A percentile compares a stretch with the other conserved stretches of the same genome.
These are phyloP conservation scores for Aspergillus pseudonomiae DNA, from an alignment of 2,329 filamentous ascomycete species.

Conservation along the genomic window DNA sequence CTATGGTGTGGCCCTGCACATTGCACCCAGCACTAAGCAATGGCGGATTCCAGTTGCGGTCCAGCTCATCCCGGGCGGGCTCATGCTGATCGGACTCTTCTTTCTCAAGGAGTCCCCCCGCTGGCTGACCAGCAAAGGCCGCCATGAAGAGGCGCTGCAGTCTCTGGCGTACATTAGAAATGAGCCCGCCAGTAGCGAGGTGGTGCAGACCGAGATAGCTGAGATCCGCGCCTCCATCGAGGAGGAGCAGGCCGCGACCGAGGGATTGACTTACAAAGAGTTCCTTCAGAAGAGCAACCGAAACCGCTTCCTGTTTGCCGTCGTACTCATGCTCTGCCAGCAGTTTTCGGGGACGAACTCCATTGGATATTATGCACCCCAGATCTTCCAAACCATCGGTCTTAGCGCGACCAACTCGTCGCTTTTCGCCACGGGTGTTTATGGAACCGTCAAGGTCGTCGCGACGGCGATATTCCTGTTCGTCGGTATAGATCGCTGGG, in stretches of 20 bases:
- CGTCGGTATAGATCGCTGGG: conserved; percentile 43
- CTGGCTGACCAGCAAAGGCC: conserved; percentile 58
- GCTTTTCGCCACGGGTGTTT: conserved; percentile 43
- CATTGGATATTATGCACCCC: conserved; percentile 44
- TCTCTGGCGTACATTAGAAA: conserved; percentile 43
- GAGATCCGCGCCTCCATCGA: conserved; percentile 46
- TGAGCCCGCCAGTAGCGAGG: conserved; percentile 29
- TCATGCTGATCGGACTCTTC: conserved; percentile 54
- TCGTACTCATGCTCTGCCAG: conserved; percentile 45
- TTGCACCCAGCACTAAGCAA: conserved; percentile 50
- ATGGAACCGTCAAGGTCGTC: conserved; percentile 43
- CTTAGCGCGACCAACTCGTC: conserved; percentile 36
- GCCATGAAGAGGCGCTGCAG: conserved; percentile 46
- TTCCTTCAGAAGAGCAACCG: conserved; percentile 42
- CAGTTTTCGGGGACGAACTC: conserved; percentile 45
- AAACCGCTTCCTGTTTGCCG: conserved; percentile 40
- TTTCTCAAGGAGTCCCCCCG: conserved; percentile 58
- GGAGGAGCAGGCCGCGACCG: conserved; percentile 44
- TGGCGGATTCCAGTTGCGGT: conserved; percentile 58
- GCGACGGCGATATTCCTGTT: conserved; percentile 41
- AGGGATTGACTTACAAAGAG: conserved; percentile 47
- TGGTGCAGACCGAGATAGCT: conserved; percentile 37
- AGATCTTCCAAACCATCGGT: conserved; percentile 42
- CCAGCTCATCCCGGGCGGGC: conserved; percentile 55
- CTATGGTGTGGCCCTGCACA: conserved; percentile 53